These are phyloP conservation scores for Coelastrella sp. DNA, from an alignment of 139 green algal genomes.

Conservation along the genomic window DNA sequence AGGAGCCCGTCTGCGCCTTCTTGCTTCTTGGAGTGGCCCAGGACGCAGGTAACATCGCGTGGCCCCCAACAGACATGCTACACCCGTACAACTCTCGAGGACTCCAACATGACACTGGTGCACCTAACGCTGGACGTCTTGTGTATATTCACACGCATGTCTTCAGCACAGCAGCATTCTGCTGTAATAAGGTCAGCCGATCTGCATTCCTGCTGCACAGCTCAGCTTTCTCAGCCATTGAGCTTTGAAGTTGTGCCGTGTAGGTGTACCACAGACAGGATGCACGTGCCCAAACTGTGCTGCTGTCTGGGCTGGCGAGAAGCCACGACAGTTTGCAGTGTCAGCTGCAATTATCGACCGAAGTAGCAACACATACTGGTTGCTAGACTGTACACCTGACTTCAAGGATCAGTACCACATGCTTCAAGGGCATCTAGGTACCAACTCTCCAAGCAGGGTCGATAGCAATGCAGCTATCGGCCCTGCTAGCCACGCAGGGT, in stretches of 20 bases:
- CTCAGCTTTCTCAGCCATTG: background rate
- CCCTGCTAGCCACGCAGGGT: no score
- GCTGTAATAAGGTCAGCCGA: no score
- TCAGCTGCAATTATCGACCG: constrained; percentile 16
- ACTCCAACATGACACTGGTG: no score
- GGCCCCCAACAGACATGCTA: no score
- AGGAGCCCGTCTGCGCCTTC: background rate
- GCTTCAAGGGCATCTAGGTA: constrained; percentile 37
- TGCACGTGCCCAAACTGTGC: constrained; percentile 46
- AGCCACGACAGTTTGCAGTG: constrained; percentile 36
- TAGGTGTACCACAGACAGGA: constrained; percentile 48
- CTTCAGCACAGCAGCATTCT: no score
- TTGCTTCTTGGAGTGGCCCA: constrained; percentile 50
- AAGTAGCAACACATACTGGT: constrained; percentile 27
- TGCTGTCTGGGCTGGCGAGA: constrained; percentile 18
- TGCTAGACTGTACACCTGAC: constrained; percentile 53
- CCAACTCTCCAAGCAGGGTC: no score
- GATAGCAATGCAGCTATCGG: no score
- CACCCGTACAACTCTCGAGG: no score
- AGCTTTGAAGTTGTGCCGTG: background rate
- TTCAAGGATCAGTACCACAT: constrained; percentile 51
- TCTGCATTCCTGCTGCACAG: background rate
- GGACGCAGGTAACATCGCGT: constrained; percentile 29
- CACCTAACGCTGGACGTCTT: no score
- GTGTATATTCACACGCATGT: no score